Evolutionary conservation across 441 rosid species (phyloP).

Genomic region (Pelargonium fulgidum): DNA sequence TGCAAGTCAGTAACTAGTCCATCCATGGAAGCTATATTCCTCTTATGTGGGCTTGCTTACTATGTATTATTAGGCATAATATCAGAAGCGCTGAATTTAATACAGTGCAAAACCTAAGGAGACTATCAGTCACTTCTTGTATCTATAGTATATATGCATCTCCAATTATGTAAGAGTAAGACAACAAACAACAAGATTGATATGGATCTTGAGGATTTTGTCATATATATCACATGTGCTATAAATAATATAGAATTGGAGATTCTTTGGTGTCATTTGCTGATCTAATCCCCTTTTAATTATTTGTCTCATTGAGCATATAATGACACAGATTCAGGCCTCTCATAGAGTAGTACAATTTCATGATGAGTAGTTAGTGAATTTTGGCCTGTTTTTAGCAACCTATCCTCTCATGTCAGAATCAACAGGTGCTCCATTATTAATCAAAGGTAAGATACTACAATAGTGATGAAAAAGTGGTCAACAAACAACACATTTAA

Average conservation of each 20-base stretch:
- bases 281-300: no score
- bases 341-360: no score
- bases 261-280: neutral
- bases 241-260: neutral
- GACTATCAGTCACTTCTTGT: neutral
- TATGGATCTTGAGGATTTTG: neutral
- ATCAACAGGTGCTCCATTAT: neutral
- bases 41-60: neutral
- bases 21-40: neutral
- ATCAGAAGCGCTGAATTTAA: neutral
- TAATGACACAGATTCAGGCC: neutral
- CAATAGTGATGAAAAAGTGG: neutral
- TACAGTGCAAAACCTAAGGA: neutral
- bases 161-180: neutral
- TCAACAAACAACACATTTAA: neutral
- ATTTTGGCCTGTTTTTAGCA: neutral
- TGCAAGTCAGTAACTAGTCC: slow-evolving; percentile 19
- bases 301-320: neutral
- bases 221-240: neutral
- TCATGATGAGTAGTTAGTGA: no score
- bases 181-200: neutral
- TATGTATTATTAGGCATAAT: neutral
- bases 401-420: neutral
- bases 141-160: neutral
- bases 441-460: neutral